phyloP scores from a whole-genome alignment of 208 protist genomes.

The Acanthamoeba sp. region DNA sequence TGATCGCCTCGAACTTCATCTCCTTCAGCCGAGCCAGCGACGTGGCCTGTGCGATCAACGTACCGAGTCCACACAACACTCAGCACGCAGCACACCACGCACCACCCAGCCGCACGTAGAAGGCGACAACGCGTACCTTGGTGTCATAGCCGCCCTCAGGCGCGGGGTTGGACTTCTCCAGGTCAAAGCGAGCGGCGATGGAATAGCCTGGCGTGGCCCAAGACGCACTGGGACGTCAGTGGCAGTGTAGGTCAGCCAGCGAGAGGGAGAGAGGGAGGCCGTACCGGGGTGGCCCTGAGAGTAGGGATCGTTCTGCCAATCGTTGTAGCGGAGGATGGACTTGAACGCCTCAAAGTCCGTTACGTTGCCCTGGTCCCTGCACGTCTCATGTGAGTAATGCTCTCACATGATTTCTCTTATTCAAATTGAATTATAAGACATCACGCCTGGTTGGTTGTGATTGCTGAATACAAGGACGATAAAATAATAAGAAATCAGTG shows the following conservation, averaged over 20 bases:
- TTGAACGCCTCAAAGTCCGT: slow-evolving; percentile 74
- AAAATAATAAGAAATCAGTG: neutral
- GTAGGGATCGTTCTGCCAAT: slow-evolving; percentile 79
- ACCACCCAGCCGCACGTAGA: too few species aligned
- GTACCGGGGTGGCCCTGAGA: slow-evolving; percentile 71
- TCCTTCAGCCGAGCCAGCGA: slow-evolving; percentile 30
- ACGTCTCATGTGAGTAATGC: too few species aligned
- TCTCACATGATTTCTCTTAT: too few species aligned
- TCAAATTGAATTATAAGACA: too few species aligned
- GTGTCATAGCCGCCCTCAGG: slow-evolving; percentile 80
- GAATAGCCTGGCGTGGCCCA: slow-evolving; percentile 33
- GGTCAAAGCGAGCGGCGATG: slow-evolving; percentile 78
- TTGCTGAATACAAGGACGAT: too few species aligned
- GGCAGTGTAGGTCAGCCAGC: neutral
- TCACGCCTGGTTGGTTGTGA: too few species aligned
- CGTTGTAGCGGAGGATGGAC: slow-evolving; percentile 81
- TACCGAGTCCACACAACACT: neutral
- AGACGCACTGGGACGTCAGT: too few species aligned
- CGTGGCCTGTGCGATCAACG: neutral
- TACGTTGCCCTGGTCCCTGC: slow-evolving; percentile 80
- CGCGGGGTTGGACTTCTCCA: slow-evolving; percentile 26
- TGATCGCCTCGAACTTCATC: slow-evolving; percentile 58
- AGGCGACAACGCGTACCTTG: slow-evolving; percentile 63
- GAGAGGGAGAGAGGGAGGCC: too few species aligned
- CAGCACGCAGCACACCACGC: too few species aligned